Conservation (phyloP, 257 asterid genomes). For the Solanum etuberosum region DNA sequence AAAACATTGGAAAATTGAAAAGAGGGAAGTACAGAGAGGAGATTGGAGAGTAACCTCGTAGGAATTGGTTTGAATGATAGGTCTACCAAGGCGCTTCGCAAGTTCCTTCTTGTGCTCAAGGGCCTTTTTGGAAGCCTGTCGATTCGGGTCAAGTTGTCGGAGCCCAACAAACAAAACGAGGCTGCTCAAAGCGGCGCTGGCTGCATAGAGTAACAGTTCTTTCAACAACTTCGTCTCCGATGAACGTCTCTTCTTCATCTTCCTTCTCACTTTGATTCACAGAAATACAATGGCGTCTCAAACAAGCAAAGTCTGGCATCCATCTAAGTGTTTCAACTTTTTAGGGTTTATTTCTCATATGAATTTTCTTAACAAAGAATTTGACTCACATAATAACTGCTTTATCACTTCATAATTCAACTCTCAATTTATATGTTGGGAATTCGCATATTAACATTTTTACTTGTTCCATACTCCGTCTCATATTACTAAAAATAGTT, state of each 20-base stretch:
- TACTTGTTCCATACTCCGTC: too few species aligned
- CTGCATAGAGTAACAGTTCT: slow-evolving; percentile 63
- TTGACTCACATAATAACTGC: not conserved
- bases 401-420: not conserved
- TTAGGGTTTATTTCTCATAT: not conserved
- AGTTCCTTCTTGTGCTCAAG: slow-evolving; percentile 81
- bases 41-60: slow-evolving; percentile 53
- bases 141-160: slow-evolving; percentile 71
- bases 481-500: too few species aligned
- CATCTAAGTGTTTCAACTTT: not conserved
- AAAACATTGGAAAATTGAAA: not conserved
- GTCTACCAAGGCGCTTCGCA: slow-evolving; percentile 84
- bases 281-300: not conserved
- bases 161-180: slow-evolving; percentile 71
- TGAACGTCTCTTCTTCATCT: slow-evolving; percentile 41
- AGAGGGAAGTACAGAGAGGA: not conserved
- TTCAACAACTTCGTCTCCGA: slow-evolving; percentile 53
- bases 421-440: not conserved
- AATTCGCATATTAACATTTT: too few species aligned
- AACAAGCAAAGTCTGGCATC: not conserved
- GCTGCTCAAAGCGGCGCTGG: slow-evolving; percentile 84
- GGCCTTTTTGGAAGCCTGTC: slow-evolving; percentile 69
- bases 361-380: not conserved
- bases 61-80: slow-evolving; percentile 60
- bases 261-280: not conserved